phyloP scores from a whole-genome alignment of 2,329 filamentous ascomycete species.

The Fusarium austroafricanum region DNA sequence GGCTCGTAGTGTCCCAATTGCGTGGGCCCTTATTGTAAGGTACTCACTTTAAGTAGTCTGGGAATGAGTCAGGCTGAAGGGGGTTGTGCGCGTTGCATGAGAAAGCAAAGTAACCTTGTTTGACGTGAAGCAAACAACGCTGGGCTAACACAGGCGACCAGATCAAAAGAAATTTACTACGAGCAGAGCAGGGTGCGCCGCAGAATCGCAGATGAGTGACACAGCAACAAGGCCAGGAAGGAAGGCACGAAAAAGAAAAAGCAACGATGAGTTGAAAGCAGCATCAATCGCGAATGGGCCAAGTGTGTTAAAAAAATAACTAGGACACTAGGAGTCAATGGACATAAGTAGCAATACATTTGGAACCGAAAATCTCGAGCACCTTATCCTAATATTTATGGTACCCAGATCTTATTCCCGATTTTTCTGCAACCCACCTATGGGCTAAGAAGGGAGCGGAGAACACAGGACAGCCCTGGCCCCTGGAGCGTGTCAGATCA shows the following conservation, averaged over 20 bases:
- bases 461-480: not conserved
- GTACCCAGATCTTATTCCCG: too few relatives aligned
- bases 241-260: not conserved
- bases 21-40: not conserved
- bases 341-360: too few relatives aligned
- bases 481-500: not conserved
- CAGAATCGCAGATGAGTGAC: not conserved
- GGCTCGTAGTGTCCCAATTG: not conserved
- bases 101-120: conserved; percentile 8
- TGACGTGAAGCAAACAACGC: conserved; percentile 8
- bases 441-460: not conserved
- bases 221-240: not conserved
- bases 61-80: conserved; percentile 17
- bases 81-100: conserved; percentile 12
- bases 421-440: too few relatives aligned
- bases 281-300: not conserved
- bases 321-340: too few relatives aligned
- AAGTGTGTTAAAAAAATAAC: too few relatives aligned
- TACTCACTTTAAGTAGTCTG: not conserved
- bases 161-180: not conserved
- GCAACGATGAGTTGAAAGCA: not conserved
- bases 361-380: too few relatives aligned
- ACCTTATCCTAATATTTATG: too few relatives aligned
- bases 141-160: not conserved
- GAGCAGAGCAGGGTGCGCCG: not conserved